Conservation (phyloP, 768 basidiomycete species). For the Daedaleopsis nitida region DNA sequence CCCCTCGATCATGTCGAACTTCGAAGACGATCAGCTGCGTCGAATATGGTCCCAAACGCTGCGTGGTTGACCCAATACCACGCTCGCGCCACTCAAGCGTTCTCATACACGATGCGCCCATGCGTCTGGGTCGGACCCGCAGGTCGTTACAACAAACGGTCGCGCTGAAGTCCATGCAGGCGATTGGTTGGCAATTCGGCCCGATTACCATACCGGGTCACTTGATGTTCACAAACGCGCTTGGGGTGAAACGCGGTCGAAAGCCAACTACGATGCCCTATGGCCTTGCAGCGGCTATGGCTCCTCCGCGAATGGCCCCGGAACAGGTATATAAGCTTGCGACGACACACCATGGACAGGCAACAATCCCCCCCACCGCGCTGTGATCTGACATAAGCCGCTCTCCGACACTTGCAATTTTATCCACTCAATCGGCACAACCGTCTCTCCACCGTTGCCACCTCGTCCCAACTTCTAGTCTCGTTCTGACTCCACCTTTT, state of each 20-base stretch:
- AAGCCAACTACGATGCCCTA: neutral
- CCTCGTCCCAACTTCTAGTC: too few species aligned
- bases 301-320: too few species aligned
- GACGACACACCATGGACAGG: neutral
- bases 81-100: neutral
- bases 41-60: neutral
- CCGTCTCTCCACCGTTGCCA: neutral
- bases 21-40: neutral
- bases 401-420: conserved; percentile 7
- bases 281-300: neutral
- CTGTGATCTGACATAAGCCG: conserved; percentile 17
- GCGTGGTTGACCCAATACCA: neutral
- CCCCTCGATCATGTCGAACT: neutral
- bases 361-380: conserved; percentile 1
- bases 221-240: neutral
- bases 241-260: neutral
- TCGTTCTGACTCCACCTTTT: neutral
- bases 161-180: neutral
- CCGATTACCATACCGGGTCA: conserved; percentile 3
- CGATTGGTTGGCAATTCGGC: conserved; percentile 1
- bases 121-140: neutral
- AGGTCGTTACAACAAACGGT: too few species aligned
- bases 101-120: neutral
- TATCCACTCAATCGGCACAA: conserved; percentile 7
- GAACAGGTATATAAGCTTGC: conserved; percentile 4